These are phyloP conservation scores for Linnemannia elongata DNA, from an alignment of 192 early-diverging fungal genomes.

Conservation along the genomic window DNA sequence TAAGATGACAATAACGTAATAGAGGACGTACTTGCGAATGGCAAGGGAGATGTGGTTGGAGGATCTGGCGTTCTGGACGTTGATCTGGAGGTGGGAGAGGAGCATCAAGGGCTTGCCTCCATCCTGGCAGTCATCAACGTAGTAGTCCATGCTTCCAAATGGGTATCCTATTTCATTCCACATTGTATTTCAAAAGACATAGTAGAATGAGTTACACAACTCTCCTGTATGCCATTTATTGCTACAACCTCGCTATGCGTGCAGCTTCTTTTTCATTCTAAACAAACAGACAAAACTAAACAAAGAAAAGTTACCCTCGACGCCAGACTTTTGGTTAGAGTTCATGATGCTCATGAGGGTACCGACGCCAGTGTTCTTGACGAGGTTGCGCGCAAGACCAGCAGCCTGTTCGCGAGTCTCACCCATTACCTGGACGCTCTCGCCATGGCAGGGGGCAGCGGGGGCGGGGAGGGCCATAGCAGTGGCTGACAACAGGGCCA, in stretches of 20 bases:
- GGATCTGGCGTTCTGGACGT: slow-evolving; percentile 44
- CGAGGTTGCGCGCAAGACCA: slow-evolving; percentile 40
- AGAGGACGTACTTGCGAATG: slow-evolving; percentile 42
- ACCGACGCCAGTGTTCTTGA: slow-evolving; percentile 47
- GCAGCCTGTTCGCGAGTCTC: slow-evolving; percentile 53
- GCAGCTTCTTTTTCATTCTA: not conserved
- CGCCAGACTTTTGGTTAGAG: slow-evolving; percentile 13
- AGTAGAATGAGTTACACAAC: not conserved
- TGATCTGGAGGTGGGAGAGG: slow-evolving; percentile 60
- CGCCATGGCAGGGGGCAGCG: slow-evolving; percentile 4
- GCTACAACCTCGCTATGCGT: not conserved
- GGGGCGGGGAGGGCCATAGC: slow-evolving; percentile 22
- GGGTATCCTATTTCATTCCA: slow-evolving; percentile 54
- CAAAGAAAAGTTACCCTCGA: slow-evolving; percentile 27
- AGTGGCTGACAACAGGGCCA: slow-evolving; percentile 23
- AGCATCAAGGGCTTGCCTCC: slow-evolving; percentile 60
- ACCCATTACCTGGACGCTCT: slow-evolving; percentile 3
- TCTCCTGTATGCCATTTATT: not conserved
- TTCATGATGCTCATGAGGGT: slow-evolving; percentile 59
- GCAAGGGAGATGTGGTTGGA: slow-evolving; percentile 56
- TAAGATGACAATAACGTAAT: too few species aligned
- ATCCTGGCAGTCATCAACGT: slow-evolving; percentile 58
- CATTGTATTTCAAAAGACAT: not conserved
- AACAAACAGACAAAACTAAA: not conserved
- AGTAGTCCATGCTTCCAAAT: slow-evolving; percentile 67